Evolutionary conservation across 192 early-diverging fungal species (phyloP).

Genomic region (Entomortierella beljakovae): DNA sequence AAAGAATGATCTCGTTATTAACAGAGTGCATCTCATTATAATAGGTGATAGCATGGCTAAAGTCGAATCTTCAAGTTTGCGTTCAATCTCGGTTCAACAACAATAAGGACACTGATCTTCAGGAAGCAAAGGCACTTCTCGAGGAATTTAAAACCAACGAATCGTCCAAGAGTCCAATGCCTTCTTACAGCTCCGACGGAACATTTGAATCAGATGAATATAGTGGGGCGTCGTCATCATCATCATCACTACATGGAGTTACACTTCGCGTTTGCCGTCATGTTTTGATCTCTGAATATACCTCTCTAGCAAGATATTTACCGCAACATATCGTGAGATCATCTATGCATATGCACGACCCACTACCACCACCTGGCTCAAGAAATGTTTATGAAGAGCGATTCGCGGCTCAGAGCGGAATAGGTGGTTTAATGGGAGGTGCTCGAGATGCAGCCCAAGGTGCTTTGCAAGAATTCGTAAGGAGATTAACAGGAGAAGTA

Average conservation of each 20-base stretch:
- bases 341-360: conserved; percentile 72
- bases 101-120: conserved; percentile 24
- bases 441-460: conserved; percentile 38
- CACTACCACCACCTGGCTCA: conserved; percentile 70
- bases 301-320: conserved; percentile 59
- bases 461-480: conserved; percentile 37
- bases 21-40: background rate
- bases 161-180: conserved; percentile 1
- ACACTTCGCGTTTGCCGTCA: conserved; percentile 37
- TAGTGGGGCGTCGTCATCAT: background rate
- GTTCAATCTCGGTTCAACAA: conserved; percentile 30
- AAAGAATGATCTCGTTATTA: background rate
- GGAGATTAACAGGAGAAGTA: conserved; percentile 33
- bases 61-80: conserved; percentile 33
- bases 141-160: conserved; percentile 7
- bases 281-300: conserved; percentile 63
- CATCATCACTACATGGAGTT: conserved; percentile 4
- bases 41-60: conserved; percentile 55
- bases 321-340: conserved; percentile 59
- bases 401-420: conserved; percentile 34
- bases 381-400: conserved; percentile 46
- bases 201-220: conserved; percentile 19
- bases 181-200: conserved; percentile 50
- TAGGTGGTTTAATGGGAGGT: conserved; percentile 22
- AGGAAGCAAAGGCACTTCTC: conserved; percentile 19